These are phyloP conservation scores for Globisporangium iwayamae DNA, from an alignment of 352 stramenopile genomes.

Conservation along the genomic window DNA sequence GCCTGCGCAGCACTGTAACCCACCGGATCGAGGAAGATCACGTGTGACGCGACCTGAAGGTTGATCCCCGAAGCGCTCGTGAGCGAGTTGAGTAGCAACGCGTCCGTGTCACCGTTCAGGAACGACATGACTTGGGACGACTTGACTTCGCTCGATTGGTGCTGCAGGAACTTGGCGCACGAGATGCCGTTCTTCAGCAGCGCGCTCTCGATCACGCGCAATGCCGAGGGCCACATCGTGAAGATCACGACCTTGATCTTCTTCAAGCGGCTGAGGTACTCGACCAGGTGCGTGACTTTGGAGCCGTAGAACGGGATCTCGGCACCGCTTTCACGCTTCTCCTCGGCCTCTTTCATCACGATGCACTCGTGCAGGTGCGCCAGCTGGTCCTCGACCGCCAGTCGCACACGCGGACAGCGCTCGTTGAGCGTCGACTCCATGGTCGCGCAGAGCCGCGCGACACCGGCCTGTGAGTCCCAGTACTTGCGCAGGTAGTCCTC, in stretches of 20 bases:
- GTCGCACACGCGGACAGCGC: conserved; percentile 44
- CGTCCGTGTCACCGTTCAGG: conserved; percentile 50
- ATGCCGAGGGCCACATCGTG: conserved; percentile 71
- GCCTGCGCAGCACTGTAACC: conserved; percentile 68
- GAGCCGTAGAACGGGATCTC: conserved; percentile 49
- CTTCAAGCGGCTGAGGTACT: conserved; percentile 49
- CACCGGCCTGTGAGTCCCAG: conserved; percentile 31
- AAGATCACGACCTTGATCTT: conserved; percentile 78
- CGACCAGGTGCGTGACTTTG: conserved; percentile 72
- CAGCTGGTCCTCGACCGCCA: conserved; percentile 48
- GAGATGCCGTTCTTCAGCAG: conserved; percentile 53
- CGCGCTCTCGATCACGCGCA: conserved; percentile 60
- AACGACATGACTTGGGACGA: conserved; percentile 66
- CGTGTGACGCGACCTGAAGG: conserved; percentile 76
- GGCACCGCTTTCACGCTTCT: conserved; percentile 20
- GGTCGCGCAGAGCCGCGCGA: conserved; percentile 38
- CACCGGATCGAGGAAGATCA: conserved; percentile 80
- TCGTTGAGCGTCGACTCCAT: conserved; percentile 66
- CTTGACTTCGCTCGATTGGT: conserved; percentile 79
- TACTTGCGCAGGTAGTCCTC: conserved; percentile 68
- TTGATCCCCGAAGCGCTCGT: conserved; percentile 85
- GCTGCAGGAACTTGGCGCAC: conserved; percentile 68
- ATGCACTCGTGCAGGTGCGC: conserved; percentile 49
- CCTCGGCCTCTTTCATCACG: conserved; percentile 27
- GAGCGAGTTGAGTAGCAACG: conserved; percentile 77